Evolutionary conservation across 352 stramenopile species (phyloP).

Genomic region (Phytophthora rubi): DNA sequence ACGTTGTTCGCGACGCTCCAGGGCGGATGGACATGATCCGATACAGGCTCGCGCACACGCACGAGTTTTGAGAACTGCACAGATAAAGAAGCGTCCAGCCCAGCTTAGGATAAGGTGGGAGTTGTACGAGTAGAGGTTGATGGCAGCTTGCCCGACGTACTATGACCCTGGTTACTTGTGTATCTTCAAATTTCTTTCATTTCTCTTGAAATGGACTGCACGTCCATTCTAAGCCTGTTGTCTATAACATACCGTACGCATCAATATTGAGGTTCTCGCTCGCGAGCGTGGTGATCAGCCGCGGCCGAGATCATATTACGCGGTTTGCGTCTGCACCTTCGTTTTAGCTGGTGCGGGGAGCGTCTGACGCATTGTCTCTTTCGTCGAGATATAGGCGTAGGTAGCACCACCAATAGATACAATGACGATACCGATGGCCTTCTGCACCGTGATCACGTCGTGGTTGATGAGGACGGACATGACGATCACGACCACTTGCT

Average conservation of each 20-base stretch:
- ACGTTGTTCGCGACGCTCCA: constrained; percentile 59
- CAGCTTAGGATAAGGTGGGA: neutral
- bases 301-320: constrained; percentile 18
- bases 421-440: constrained; percentile 71
- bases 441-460: constrained; percentile 73
- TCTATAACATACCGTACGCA: constrained; percentile 35
- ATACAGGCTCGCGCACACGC: constrained; percentile 50
- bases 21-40: constrained; percentile 32
- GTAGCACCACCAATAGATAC: constrained; percentile 68
- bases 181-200: constrained; percentile 19
- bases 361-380: constrained; percentile 67
- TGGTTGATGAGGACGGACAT: constrained; percentile 84
- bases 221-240: constrained; percentile 25
- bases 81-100: constrained; percentile 15
- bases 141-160: constrained; percentile 8
- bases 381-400: constrained; percentile 83
- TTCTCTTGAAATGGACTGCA: constrained; percentile 23
- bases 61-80: constrained; percentile 27
- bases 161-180: constrained; percentile 11
- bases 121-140: constrained; percentile 15
- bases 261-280: constrained; percentile 25
- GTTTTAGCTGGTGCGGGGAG: constrained; percentile 44
- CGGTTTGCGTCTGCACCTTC: constrained; percentile 29
- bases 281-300: constrained; percentile 14
- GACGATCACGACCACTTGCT: constrained; percentile 91